A percentile compares a stretch with the other conserved stretches of the same genome.
These are phyloP conservation scores for Setomelanomma holmii DNA, from an alignment of 2,329 filamentous ascomycete species.

Conservation along the genomic window DNA sequence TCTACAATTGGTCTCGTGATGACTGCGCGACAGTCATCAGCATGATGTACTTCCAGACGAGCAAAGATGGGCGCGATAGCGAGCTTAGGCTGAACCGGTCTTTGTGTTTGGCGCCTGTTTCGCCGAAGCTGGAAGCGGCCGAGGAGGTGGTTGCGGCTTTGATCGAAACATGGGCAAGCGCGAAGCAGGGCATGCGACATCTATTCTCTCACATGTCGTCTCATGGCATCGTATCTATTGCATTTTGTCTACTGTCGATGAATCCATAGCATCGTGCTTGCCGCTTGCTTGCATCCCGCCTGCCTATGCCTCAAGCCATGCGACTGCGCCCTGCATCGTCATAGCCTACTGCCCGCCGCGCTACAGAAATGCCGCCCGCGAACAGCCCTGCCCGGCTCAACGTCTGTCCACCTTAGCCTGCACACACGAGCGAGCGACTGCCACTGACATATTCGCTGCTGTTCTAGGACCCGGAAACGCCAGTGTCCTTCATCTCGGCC, in stretches of 20 bases:
- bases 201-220: background rate
- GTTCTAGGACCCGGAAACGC: background rate
- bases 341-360: slow-evolving; percentile 4
- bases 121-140: background rate
- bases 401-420: slow-evolving; percentile 1
- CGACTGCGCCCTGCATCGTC: slow-evolving; percentile 16
- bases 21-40: no score
- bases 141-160: background rate
- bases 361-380: slow-evolving; percentile 42
- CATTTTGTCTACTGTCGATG: slow-evolving; percentile 5
- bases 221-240: slow-evolving; percentile 8
- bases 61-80: no score
- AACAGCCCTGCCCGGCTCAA: slow-evolving; percentile 37
- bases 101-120: slow-evolving; percentile 12
- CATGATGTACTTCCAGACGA: no score
- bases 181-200: background rate
- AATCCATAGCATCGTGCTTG: background rate
- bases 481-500: background rate
- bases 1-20: no score
- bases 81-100: background rate
- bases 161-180: background rate
- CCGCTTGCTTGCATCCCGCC: background rate
- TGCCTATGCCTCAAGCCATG: background rate
- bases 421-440: background rate
- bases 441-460: slow-evolving; percentile 19